Percentiles rank a stretch among this genome's conserved stretches.
Conservation (phyloP, 164 flowering plant genomes). For the Magnolia officinalis region DNA sequence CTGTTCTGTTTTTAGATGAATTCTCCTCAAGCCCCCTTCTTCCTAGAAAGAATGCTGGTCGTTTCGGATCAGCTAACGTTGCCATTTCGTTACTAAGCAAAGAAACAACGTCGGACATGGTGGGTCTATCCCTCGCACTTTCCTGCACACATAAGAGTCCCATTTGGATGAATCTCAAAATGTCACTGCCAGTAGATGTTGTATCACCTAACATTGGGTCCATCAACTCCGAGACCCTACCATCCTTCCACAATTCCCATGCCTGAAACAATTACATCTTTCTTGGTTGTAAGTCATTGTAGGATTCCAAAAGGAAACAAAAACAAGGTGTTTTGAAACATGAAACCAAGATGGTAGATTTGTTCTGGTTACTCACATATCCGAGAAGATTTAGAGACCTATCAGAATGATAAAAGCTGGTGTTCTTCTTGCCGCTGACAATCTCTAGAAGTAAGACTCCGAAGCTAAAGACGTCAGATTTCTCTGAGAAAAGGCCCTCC, state of each 20-base stretch:
- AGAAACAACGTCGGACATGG: conserved; percentile 1
- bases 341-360: too few species aligned
- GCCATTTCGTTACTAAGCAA: background rate
- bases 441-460: conserved; percentile 2
- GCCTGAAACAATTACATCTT: background rate
- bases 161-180: conserved; percentile 4
- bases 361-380: background rate
- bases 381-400: background rate
- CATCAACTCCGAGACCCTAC: background rate
- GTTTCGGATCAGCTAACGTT: background rate
- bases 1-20: background rate
- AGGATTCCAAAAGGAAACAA: too few species aligned
- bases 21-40: too few species aligned
- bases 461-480: conserved; percentile 25
- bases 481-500: conserved; percentile 25
- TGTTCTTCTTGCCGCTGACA: conserved; percentile 1
- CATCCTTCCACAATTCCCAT: conserved; percentile 9
- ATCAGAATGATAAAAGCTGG: background rate
- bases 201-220: background rate
- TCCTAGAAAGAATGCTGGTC: background rate
- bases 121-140: background rate
- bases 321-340: too few species aligned
- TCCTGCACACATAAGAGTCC: conserved; percentile 12
- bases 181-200: too few species aligned
- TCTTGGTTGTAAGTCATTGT: too few species aligned